Evolutionary conservation across 2,329 filamentous ascomycete species (phyloP).

Genomic region (Didymella sp.): DNA sequence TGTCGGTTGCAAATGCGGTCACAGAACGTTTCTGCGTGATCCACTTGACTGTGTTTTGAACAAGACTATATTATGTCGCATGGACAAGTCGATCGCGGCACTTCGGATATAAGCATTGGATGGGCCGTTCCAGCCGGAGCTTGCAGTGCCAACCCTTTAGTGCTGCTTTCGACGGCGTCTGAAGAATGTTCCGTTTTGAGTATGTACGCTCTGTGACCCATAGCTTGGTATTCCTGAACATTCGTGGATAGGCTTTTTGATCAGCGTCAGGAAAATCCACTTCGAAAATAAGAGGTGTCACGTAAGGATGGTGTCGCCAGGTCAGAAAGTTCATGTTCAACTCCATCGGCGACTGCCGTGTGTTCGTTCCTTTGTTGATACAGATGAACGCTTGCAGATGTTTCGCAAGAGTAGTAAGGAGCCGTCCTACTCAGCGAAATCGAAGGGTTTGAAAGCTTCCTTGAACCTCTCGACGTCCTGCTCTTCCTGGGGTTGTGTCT

Average conservation of each 20-base stretch:
- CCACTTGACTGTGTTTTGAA: neutral
- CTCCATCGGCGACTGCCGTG: slow-evolving; percentile 3
- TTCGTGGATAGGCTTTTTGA: neutral
- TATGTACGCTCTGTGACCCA: slow-evolving; percentile 16
- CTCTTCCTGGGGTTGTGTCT: slow-evolving; percentile 78
- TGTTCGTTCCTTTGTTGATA: slow-evolving; percentile 2
- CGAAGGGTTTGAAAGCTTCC: slow-evolving; percentile 80
- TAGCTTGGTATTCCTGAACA: neutral
- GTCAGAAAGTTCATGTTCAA: neutral
- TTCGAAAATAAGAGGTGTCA: neutral
- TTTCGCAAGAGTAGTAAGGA: neutral
- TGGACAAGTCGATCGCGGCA: neutral
- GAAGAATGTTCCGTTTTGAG: slow-evolving; percentile 36
- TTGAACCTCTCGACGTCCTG: slow-evolving; percentile 81
- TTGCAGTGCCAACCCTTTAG: slow-evolving; percentile 49
- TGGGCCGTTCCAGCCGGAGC: slow-evolving; percentile 34
- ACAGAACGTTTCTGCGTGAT: neutral
- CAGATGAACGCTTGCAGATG: neutral
- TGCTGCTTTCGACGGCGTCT: slow-evolving; percentile 38
- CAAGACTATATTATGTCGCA: neutral
- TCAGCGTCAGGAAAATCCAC: neutral
- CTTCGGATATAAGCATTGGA: slow-evolving; percentile 22
- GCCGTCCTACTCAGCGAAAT: slow-evolving; percentile 66
- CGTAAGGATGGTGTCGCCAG: neutral
- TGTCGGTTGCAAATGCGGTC: neutral